Conservation (phyloP, 768 basidiomycete species). For the Xerocomellus chrysenteron region DNA sequence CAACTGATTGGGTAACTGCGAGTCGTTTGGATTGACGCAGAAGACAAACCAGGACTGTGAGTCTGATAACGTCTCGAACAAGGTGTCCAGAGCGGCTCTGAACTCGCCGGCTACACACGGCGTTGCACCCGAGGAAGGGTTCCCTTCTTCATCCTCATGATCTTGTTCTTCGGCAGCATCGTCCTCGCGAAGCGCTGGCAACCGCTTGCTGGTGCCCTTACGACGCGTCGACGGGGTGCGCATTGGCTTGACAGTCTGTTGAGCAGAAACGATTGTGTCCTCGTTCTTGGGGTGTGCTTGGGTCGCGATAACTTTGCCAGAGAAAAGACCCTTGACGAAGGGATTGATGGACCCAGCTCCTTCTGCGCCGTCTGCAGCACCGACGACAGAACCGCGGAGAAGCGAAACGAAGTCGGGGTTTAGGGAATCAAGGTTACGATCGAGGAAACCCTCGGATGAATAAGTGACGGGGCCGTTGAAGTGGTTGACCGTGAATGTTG, state of each 20-base stretch:
- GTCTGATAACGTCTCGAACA: conserved; percentile 86
- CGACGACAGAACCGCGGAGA: conserved; percentile 57
- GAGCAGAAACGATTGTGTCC: conserved; percentile 93
- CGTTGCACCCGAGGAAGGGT: conserved; percentile 31
- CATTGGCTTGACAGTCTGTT: conserved; percentile 93
- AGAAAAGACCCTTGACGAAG: conserved; percentile 90
- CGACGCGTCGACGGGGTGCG: conserved; percentile 86
- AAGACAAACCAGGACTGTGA: conserved; percentile 91
- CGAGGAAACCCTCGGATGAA: conserved; percentile 86
- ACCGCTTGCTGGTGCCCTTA: conserved; percentile 67
- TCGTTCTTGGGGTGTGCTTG: conserved; percentile 91
- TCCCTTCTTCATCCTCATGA: conserved; percentile 44
- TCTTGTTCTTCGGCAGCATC: conserved; percentile 43
- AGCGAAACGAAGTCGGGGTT: conserved; percentile 93
- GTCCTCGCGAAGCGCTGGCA: conserved; percentile 36
- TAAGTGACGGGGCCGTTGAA: conserved; percentile 92
- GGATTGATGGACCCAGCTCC: conserved; percentile 82
- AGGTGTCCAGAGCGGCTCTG: conserved; percentile 75
- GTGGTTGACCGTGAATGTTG: conserved; percentile 89
- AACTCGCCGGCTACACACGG: conserved; percentile 91
- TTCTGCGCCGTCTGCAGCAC: conserved; percentile 49
- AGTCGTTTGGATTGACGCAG: conserved; percentile 93
- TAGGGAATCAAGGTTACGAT: conserved; percentile 83
- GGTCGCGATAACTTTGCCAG: conserved; percentile 84
- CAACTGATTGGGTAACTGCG: conserved; percentile 90